phyloP scores from a whole-genome alignment of 441 rosid species.

The Daphne laureola region DNA sequence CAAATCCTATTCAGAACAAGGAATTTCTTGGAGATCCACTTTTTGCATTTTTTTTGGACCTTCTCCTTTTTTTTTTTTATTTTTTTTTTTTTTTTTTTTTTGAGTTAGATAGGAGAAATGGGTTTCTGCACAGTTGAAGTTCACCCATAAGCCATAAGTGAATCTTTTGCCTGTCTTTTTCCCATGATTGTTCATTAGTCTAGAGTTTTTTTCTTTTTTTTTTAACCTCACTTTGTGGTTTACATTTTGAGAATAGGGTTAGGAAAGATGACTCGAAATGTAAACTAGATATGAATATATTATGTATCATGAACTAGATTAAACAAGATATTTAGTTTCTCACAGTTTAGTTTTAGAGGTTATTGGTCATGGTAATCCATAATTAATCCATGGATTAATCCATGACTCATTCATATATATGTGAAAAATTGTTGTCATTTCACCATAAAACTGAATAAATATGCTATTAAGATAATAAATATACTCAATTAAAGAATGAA shows the following conservation, averaged over 20 bases:
- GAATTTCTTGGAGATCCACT: constrained; percentile 21
- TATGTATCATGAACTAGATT: neutral
- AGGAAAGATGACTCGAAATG: constrained; percentile 13
- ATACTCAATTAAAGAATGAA: too few relatives aligned
- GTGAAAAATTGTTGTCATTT: too few relatives aligned
- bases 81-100: constrained; percentile 18
- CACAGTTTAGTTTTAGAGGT: neutral
- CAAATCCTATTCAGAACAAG: constrained; percentile 55
- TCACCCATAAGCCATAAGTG: neutral
- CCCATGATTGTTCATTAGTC: constrained; percentile 6
- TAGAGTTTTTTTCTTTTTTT: neutral
- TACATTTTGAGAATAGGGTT: constrained; percentile 13
- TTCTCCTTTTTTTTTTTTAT: neutral
- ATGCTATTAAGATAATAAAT: too few relatives aligned
- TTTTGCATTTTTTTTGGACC: constrained; percentile 23
- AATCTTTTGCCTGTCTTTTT: constrained; percentile 4
- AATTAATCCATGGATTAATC: too few relatives aligned
- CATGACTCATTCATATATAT: too few relatives aligned
- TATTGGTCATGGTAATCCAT: too few relatives aligned
- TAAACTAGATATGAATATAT: constrained; percentile 17
- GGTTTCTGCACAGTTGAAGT: constrained; percentile 11
- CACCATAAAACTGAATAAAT: too few relatives aligned
- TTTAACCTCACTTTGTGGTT: neutral
- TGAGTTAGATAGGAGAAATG: constrained; percentile 14
- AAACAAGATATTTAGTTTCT: constrained; percentile 1